Conservation (phyloP, 2,329 filamentous ascomycete species). For the Blastomyces emzantsi region DNA sequence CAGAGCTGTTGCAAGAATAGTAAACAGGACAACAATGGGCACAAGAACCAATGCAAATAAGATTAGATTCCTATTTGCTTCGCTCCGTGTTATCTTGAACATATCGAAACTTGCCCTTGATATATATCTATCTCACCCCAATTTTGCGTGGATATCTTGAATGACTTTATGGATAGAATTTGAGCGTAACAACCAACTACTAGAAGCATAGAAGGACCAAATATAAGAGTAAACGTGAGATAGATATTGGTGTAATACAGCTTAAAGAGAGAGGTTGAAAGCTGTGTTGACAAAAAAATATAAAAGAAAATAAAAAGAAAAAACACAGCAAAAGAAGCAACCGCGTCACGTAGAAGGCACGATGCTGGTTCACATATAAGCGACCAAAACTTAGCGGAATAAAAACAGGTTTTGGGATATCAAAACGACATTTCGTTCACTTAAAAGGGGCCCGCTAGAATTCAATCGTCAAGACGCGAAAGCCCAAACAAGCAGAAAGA, state of each 20-base stretch:
- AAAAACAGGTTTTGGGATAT: background rate
- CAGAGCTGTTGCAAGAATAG: conserved; percentile 31
- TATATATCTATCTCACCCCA: background rate
- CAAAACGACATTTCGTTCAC: background rate
- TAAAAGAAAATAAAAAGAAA: background rate
- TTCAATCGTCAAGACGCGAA: background rate
- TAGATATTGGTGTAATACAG: background rate
- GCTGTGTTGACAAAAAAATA: background rate
- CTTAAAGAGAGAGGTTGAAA: background rate
- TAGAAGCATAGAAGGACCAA: background rate
- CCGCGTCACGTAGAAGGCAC: background rate
- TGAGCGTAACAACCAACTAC: background rate
- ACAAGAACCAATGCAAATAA: conserved; percentile 40
- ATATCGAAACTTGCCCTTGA: background rate
- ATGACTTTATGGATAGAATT: background rate
- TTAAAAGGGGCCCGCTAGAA: background rate
- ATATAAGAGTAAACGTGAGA: background rate
- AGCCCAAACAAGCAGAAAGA: background rate
- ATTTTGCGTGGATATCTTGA: background rate
- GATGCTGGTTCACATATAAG: background rate
- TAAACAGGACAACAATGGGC: conserved; percentile 39
- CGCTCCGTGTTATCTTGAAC: conserved; percentile 6
- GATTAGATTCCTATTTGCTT: conserved; percentile 22
- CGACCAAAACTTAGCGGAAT: too few relatives aligned
- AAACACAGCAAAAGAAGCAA: background rate